These are phyloP conservation scores for Xylariaceae sp. DNA, from an alignment of 2,329 filamentous ascomycete species.

Conservation along the genomic window DNA sequence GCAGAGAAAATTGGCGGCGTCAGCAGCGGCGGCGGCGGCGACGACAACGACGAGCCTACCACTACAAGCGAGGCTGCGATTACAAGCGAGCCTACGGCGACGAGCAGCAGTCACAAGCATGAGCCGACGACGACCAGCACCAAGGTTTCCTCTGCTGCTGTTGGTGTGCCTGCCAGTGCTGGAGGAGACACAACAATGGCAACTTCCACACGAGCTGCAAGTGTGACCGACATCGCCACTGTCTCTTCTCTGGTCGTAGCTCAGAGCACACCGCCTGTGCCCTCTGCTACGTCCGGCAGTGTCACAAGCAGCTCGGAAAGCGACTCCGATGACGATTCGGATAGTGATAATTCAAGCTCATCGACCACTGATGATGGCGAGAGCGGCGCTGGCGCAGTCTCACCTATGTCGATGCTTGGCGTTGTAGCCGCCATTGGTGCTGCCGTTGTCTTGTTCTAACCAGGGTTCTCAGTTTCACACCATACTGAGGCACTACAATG, in stretches of 20 bases:
- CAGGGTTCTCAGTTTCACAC: too few species aligned
- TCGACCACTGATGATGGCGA: conserved; percentile 5
- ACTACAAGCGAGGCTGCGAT: conserved; percentile 1
- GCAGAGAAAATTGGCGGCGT: conserved; percentile 29
- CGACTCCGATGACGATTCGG: too few species aligned
- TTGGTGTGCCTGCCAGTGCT: not conserved
- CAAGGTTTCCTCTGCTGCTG: conserved; percentile 6
- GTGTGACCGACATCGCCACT: conserved; percentile 10
- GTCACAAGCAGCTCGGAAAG: not conserved
- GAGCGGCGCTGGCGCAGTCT: conserved; percentile 12
- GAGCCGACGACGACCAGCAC: conserved; percentile 2
- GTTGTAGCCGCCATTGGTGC: conserved; percentile 26
- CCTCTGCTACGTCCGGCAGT: not conserved
- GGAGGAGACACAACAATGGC: conserved; percentile 3
- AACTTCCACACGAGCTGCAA: not conserved
- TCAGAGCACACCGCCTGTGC: conserved; percentile 2
- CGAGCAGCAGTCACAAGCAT: not conserved
- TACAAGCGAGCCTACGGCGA: not conserved
- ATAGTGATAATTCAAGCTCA: not conserved
- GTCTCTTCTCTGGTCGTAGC: not conserved
- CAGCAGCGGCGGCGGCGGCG: not conserved
- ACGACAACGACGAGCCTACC: conserved; percentile 3
- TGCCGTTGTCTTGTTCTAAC: conserved; percentile 10
- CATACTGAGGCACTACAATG: too few species aligned
- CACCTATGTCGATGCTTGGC: conserved; percentile 23